phyloP scores from a whole-genome alignment of 305 asterid species.

The Lippia alba region DNA sequence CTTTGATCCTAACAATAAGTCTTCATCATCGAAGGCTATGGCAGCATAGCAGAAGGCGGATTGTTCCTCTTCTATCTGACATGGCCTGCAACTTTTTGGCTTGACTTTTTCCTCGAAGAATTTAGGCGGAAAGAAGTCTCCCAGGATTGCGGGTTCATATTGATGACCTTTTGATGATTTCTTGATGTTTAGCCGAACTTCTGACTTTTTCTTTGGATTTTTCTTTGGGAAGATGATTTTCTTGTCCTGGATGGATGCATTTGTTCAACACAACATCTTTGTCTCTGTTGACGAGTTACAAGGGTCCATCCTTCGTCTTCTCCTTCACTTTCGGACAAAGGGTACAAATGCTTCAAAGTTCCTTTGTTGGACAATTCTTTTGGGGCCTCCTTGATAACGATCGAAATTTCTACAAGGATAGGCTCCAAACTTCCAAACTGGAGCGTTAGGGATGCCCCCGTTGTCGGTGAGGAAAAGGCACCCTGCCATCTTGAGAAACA shows the following conservation, averaged over 20 bases:
- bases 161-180: not conserved
- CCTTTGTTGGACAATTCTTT: not conserved
- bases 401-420: not conserved
- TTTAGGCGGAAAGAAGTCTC: not conserved
- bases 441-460: not conserved
- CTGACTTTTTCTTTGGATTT: not conserved
- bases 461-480: not conserved
- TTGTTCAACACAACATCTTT: not conserved
- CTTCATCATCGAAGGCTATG: not conserved
- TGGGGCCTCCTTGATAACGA: not conserved
- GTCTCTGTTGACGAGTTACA: not conserved
- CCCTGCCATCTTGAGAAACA: not conserved
- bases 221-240: not conserved
- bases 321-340: not conserved
- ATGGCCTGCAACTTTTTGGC: not conserved
- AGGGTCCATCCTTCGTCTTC: not conserved
- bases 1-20: not conserved
- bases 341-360: not conserved
- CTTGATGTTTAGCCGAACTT: not conserved
- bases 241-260: not conserved
- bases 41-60: not conserved
- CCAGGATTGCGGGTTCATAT: not conserved
- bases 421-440: not conserved
- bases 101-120: not conserved
- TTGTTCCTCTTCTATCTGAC: not conserved